Conservation (phyloP, 2,329 filamentous ascomycete genomes). For the Aspergillus versicolor region DNA sequence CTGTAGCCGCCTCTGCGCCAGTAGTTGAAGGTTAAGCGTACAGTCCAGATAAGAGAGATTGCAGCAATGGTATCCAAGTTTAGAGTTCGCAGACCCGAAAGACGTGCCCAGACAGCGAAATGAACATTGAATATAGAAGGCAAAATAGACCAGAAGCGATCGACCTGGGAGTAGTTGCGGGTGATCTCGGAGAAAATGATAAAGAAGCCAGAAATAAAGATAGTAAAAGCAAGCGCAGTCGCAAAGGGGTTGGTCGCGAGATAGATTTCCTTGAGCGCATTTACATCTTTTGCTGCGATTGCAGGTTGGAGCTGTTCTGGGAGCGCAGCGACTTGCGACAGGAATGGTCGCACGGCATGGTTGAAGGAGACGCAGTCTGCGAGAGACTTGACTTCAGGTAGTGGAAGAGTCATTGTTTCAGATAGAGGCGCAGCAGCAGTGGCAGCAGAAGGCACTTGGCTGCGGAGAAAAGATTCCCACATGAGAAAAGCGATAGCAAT, state of each 20-base stretch:
- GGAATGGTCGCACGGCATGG: slow-evolving; percentile 72
- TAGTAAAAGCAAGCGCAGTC: slow-evolving; percentile 68
- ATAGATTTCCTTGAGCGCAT: slow-evolving; percentile 70
- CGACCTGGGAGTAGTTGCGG: slow-evolving; percentile 94
- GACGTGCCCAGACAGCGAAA: slow-evolving; percentile 76
- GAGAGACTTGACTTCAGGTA: slow-evolving; percentile 66
- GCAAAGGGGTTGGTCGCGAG: slow-evolving; percentile 82
- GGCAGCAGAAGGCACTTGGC: slow-evolving; percentile 2
- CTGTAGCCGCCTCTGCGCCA: slow-evolving; percentile 91
- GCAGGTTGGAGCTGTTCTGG: slow-evolving; percentile 64
- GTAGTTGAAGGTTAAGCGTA: slow-evolving; percentile 94
- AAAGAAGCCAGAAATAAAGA: slow-evolving; percentile 70
- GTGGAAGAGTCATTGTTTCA: slow-evolving; percentile 58
- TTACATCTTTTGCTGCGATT: slow-evolving; percentile 58
- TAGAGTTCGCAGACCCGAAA: slow-evolving; percentile 68
- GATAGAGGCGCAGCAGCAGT: neutral
- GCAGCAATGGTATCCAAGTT: slow-evolving; percentile 71
- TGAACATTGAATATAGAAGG: slow-evolving; percentile 85
- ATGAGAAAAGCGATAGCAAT: slow-evolving; percentile 2
- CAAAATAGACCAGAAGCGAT: slow-evolving; percentile 86
- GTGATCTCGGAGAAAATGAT: slow-evolving; percentile 79
- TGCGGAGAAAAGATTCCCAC: slow-evolving; percentile 12
- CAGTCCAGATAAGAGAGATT: slow-evolving; percentile 76
- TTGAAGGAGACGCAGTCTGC: slow-evolving; percentile 74
- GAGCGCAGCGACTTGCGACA: slow-evolving; percentile 68